These are phyloP conservation scores for Diplodia corticola DNA, from an alignment of 2,329 filamentous ascomycete genomes.

Conservation along the genomic window DNA sequence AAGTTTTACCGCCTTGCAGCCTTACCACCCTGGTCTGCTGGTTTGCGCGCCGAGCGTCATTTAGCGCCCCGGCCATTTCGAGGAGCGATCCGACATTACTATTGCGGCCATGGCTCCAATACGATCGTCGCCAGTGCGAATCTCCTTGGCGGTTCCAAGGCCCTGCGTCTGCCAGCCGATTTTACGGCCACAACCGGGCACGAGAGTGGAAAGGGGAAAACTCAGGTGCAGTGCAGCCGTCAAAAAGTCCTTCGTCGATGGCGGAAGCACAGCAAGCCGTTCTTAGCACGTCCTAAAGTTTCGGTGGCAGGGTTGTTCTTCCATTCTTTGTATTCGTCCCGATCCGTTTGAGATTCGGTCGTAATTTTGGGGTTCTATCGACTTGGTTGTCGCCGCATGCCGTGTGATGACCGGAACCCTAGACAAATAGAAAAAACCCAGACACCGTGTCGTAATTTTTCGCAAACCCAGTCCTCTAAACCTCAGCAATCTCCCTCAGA, in stretches of 20 bases:
- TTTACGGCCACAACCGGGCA: background rate
- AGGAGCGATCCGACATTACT: conserved; percentile 17
- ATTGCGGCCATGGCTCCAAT: conserved; percentile 16
- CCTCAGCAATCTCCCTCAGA: conserved; percentile 96
- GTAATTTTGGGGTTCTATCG: conserved; percentile 23
- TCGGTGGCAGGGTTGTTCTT: conserved; percentile 16
- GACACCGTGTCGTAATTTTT: conserved; percentile 23
- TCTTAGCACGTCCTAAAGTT: conserved; percentile 8
- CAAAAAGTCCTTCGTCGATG: background rate
- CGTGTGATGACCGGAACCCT: conserved; percentile 24
- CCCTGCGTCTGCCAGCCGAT: background rate
- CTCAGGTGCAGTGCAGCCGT: background rate
- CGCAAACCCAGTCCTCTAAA: conserved; percentile 56
- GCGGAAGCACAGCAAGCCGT: conserved; percentile 8
- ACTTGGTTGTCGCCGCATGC: conserved; percentile 23
- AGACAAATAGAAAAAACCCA: conserved; percentile 23
- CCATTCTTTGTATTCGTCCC: conserved; percentile 25
- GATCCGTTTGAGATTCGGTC: conserved; percentile 24
- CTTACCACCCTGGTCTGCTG: background rate
- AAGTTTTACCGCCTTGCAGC: conserved; percentile 3
- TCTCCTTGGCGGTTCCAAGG: conserved; percentile 8
- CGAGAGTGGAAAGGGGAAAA: conserved; percentile 12
- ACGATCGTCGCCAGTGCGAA: conserved; percentile 17
- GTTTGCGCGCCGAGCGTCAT: conserved; percentile 2
- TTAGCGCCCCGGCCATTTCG: background rate